Percentiles rank a stretch among this genome's conserved stretches.
Evolutionary conservation across 2,329 filamentous ascomycete genomes (phyloP).

Genomic region (Trichoderma citrinoviride): DNA sequence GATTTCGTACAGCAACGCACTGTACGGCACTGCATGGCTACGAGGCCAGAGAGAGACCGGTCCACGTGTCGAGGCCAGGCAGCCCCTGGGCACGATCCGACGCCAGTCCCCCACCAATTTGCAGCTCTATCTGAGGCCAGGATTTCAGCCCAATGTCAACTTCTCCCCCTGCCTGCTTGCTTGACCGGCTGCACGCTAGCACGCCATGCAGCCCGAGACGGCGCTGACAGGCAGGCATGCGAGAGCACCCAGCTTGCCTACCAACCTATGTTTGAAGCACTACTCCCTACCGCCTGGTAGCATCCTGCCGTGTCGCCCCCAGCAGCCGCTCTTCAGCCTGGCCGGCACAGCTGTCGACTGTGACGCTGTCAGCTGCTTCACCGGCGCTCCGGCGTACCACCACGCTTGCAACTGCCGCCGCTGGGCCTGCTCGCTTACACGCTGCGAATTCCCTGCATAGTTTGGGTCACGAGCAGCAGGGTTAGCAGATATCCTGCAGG

Average conservation of each 20-base stretch:
- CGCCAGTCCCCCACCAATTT: conserved; percentile 5
- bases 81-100: conserved; percentile 10
- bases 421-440: neutral
- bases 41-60: neutral
- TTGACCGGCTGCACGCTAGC: neutral
- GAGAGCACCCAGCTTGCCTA: neutral
- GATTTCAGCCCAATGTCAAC: conserved; percentile 17
- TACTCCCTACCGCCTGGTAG: neutral
- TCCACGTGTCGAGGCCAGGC: conserved; percentile 9
- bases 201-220: conserved; percentile 2
- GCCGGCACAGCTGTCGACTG: neutral
- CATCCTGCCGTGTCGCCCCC: neutral
- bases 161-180: neutral
- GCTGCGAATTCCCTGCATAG: neutral
- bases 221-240: neutral
- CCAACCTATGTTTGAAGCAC: too few relatives aligned
- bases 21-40: neutral
- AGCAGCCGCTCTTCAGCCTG: neutral
- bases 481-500: neutral
- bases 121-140: neutral
- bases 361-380: neutral
- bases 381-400: neutral
- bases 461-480: neutral
- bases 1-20: too few relatives aligned
- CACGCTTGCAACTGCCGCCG: neutral